Base-by-base conservation (phyloP, 2,329 filamentous ascomycete species). In the Pezizomycotina sp. region DNA sequence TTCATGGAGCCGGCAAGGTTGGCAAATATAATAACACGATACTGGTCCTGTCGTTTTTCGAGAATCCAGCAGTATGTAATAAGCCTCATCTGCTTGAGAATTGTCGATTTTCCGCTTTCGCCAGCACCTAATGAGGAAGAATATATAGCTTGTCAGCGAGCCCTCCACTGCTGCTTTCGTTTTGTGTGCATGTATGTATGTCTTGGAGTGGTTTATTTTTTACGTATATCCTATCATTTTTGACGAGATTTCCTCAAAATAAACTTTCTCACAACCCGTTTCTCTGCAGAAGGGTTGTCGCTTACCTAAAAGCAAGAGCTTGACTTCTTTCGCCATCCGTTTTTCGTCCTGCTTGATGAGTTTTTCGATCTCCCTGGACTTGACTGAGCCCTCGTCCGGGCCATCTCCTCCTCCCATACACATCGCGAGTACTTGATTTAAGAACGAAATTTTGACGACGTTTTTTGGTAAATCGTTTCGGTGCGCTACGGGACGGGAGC, bases 51-150 rank as follows among this genome's bases (percentile, higher is more conserved):
- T 58, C 95, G 89, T 47, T 71, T 74, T 52, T 80, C 78, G 53
- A 74, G 81, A 62, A 95, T 95, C 32, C 89, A 86, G 58, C 83
- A 75, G 9, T 82, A 74, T 58, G 95, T 89, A 51, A 98, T 93
- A 59, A 98, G 74, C 58, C 86, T 86, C 89, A 98, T 95, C 65
- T 95, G 86, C 64, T 95, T 95, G 48, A 95, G 71, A 42, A 95
- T 84, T 1, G 86, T 95, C 6, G 86, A 93, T 61, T 95, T 95
- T 48, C 86, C 81, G 41, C 78, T 89, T 61, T 95, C 86, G 55
- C 86, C 86, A 52, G 86, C 86, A 58, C 86, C 84, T 93, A 50
- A 47, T 47, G 24, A 24, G n/a, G 8, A 33, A 9, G 19, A 5
- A 24, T 18, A 8, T 8, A 13, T n/a, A 24, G 14, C 16, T 15